phyloP scores from a whole-genome alignment of 768 basidiomycete species.

The Agaricus subrufescens region DNA sequence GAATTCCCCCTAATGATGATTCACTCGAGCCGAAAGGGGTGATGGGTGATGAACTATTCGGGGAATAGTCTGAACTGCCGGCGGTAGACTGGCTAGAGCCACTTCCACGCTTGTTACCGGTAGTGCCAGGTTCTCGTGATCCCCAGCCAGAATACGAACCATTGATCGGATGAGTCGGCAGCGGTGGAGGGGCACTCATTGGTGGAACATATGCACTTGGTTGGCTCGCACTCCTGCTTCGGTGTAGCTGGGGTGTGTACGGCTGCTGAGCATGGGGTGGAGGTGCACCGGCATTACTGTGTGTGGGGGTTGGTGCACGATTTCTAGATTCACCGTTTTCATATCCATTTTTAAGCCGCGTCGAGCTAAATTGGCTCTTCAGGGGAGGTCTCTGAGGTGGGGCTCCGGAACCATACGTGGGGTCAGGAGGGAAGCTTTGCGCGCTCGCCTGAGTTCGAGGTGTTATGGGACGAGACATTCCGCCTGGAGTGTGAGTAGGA shows the following conservation, averaged over 20 bases:
- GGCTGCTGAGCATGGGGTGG: slow-evolving; percentile 8
- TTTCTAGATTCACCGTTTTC: slow-evolving; percentile 25
- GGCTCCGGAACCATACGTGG: slow-evolving; percentile 31
- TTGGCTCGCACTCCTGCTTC: slow-evolving; percentile 78
- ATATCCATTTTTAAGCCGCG: slow-evolving; percentile 49
- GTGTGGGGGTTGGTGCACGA: slow-evolving; percentile 13
- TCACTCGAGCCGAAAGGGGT: slow-evolving; percentile 91
- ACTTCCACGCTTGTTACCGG: slow-evolving; percentile 65
- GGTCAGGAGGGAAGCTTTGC: slow-evolving; percentile 41
- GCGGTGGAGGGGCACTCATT: slow-evolving; percentile 49
- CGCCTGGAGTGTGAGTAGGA: slow-evolving; percentile 21
- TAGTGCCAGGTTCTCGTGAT: slow-evolving; percentile 31
- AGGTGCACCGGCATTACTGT: slow-evolving; percentile 4
- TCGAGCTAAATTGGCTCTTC: slow-evolving; percentile 69
- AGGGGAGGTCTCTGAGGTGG: slow-evolving; percentile 38
- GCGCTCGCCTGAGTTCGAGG: slow-evolving; percentile 44
- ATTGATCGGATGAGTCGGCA: slow-evolving; percentile 31
- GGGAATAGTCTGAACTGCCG: slow-evolving; percentile 80
- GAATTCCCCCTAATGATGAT: slow-evolving; percentile 56
- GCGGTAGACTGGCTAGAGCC: slow-evolving; percentile 81
- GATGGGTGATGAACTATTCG: slow-evolving; percentile 81
- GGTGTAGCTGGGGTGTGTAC: slow-evolving; percentile 28
- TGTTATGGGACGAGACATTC: slow-evolving; percentile 34
- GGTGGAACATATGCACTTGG: slow-evolving; percentile 68
- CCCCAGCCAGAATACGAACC: slow-evolving; percentile 31